Conservation (phyloP, 805 yeast genomes). For the Millerozyma miso region DNA sequence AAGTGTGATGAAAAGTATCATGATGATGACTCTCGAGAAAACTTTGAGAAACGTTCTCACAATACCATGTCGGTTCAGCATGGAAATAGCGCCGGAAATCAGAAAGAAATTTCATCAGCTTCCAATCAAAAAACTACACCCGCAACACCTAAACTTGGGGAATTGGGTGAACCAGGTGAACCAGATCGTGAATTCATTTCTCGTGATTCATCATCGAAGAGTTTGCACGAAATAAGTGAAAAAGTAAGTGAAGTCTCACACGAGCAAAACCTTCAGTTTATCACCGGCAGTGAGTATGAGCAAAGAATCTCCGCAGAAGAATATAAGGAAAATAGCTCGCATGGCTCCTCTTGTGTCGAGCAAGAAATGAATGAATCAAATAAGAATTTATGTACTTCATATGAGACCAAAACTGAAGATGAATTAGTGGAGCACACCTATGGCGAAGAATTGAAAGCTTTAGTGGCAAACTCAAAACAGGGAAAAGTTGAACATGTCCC, state of each 20-base stretch:
- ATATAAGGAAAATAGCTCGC: neutral
- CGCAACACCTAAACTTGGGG: neutral
- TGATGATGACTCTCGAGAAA: slow-evolving; percentile 4
- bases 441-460: neutral
- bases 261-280: slow-evolving; percentile 6
- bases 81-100: neutral
- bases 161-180: neutral
- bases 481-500: neutral
- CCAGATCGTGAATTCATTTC: neutral
- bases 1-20: slow-evolving; percentile 6
- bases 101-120: neutral
- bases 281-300: slow-evolving; percentile 4
- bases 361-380: neutral
- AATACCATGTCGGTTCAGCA: neutral
- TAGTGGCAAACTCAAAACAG: slow-evolving; percentile 1
- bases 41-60: neutral
- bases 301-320: slow-evolving; percentile 3
- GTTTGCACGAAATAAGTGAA: neutral
- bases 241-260: neutral
- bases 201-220: neutral
- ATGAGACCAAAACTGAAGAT: too few species aligned
- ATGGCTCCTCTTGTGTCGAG: neutral
- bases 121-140: neutral
- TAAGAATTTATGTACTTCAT: too few species aligned
- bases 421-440: neutral